These are phyloP conservation scores for Puccinia triticina DNA, from an alignment of 1,284 basidiomycete genomes.

Conservation along the genomic window DNA sequence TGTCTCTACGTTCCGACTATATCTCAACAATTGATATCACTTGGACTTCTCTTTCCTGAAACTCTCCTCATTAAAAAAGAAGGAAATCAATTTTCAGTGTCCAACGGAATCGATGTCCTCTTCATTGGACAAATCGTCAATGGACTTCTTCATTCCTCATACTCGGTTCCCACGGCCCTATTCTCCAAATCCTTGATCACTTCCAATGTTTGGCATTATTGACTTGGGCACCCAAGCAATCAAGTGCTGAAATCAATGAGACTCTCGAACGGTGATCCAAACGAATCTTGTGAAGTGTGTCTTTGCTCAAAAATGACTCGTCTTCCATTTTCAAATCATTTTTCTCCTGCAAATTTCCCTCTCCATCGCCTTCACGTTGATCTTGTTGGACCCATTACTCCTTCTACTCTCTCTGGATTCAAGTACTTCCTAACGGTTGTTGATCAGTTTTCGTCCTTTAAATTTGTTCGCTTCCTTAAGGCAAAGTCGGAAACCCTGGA, in stretches of 20 bases:
- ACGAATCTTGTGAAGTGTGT: background rate
- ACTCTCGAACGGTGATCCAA: background rate
- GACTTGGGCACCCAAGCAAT: background rate
- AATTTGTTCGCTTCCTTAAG: slow-evolving; percentile 22
- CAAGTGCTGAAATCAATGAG: background rate
- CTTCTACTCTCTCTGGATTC: slow-evolving; percentile 7
- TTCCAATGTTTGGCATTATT: background rate
- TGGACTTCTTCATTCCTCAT: background rate
- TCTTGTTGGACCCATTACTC: slow-evolving; percentile 8
- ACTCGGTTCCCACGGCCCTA: background rate
- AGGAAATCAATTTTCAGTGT: background rate
- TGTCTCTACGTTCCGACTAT: background rate
- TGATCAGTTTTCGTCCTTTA: slow-evolving; percentile 16
- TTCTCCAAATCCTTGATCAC: too few species aligned
- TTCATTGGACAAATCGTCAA: background rate
- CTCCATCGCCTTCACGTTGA: slow-evolving; percentile 9
- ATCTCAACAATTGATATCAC: background rate
- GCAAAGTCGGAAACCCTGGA: background rate
- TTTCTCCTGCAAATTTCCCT: background rate
- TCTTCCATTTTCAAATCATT: background rate
- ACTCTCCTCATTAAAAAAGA: background rate
- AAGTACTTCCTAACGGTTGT: background rate
- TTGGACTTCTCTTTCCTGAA: background rate
- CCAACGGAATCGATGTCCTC: too few species aligned
- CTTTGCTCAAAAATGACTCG: slow-evolving; percentile 1